These are phyloP conservation scores for Phanerodontia chrysosporium DNA, from an alignment of 768 basidiomycete species.

Conservation along the genomic window DNA sequence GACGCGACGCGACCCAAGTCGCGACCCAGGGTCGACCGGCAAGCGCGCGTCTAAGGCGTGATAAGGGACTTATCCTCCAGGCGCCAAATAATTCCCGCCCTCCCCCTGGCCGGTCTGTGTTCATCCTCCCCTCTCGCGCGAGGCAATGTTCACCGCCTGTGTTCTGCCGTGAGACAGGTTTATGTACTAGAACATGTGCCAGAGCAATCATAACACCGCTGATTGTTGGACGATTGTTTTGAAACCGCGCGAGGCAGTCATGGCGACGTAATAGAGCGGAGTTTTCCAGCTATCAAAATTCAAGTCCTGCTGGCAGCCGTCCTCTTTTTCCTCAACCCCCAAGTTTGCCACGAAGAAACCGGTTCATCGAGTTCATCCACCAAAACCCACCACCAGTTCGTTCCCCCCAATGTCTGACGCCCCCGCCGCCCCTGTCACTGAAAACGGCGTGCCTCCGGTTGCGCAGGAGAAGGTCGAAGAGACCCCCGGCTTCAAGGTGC, in stretches of 20 bases:
- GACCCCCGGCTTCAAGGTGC: conserved; percentile 77
- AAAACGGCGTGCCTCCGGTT: conserved; percentile 82
- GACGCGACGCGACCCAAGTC: not conserved
- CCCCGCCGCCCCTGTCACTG: conserved; percentile 79
- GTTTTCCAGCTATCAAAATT: conserved; percentile 28
- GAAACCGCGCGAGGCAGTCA: conserved; percentile 26
- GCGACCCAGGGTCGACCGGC: too few relatives aligned
- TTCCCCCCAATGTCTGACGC: conserved; percentile 81
- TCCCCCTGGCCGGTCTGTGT: not conserved
- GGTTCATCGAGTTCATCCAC: conserved; percentile 75
- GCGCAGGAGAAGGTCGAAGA: conserved; percentile 69
- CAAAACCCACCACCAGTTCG: conserved; percentile 47
- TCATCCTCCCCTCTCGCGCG: not conserved
- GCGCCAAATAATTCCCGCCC: not conserved
- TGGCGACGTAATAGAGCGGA: conserved; percentile 39
- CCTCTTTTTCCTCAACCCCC: conserved; percentile 66
- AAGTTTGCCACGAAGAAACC: conserved; percentile 82
- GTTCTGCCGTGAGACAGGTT: not conserved
- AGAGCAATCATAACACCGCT: not conserved
- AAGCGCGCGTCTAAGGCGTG: not conserved
- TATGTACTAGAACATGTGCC: conserved; percentile 3
- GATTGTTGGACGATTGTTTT: conserved; percentile 4
- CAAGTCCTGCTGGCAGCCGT: conserved; percentile 21
- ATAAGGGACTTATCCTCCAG: not conserved
- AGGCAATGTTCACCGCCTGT: not conserved